phyloP scores from a whole-genome alignment of 257 asterid genomes.

The Lantana camara region DNA sequence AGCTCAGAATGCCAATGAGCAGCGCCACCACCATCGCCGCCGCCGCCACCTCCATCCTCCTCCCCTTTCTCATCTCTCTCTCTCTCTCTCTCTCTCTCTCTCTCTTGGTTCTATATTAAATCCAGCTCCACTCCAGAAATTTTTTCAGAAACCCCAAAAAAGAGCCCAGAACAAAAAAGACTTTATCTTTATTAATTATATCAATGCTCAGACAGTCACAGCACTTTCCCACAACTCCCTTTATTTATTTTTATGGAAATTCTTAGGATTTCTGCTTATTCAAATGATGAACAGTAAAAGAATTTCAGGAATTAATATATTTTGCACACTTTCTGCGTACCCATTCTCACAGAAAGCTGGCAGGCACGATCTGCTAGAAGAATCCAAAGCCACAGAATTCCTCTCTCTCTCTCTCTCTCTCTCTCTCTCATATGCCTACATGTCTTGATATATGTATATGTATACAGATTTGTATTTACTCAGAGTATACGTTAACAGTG shows the following conservation, averaged over 20 bases:
- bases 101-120: constrained; percentile 17
- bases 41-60: constrained; percentile 44
- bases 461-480: constrained; percentile 15
- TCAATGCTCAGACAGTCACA: constrained; percentile 28
- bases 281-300: constrained; percentile 24
- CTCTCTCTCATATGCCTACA: constrained; percentile 17
- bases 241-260: not conserved
- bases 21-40: constrained; percentile 44
- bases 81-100: constrained; percentile 13
- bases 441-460: constrained; percentile 18
- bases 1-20: constrained; percentile 52
- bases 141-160: constrained; percentile 24
- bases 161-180: constrained; percentile 37
- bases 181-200: constrained; percentile 35
- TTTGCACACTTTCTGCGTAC: constrained; percentile 40
- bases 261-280: constrained; percentile 10
- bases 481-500: constrained; percentile 18
- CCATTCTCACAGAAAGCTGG: constrained; percentile 80
- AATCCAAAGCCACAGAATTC: constrained; percentile 87
- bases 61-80: constrained; percentile 44
- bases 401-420: constrained; percentile 26
- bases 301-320: constrained; percentile 33
- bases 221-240: constrained; percentile 32
- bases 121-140: constrained; percentile 9
- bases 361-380: constrained; percentile 91